Base-by-base conservation (phyloP, 257 asterid species). In the Solanum pennellii region DNA sequence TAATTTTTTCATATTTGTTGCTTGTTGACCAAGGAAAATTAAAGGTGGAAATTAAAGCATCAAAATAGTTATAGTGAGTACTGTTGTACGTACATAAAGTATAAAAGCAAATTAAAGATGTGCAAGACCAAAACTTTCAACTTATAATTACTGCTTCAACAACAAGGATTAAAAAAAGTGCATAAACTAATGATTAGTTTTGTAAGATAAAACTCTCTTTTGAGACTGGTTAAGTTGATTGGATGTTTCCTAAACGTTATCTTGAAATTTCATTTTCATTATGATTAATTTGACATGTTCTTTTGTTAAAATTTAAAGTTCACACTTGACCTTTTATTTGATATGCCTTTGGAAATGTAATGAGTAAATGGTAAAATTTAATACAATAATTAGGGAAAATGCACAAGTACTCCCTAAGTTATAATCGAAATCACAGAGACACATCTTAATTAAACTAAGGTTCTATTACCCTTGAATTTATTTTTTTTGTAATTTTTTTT, bases 391-490 rank as follows among this genome's bases (percentile, higher is more conserved):
- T 4, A 5, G 1, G 0, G 7, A 37, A 37, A 37, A 37, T 35
- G 0, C 7, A 35, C 1, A 35, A 35, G 39, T 35, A 35, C 7
- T 6, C 1, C 7, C 7, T 37, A 4, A 33, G 35, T 5, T 33
- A 33, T 33, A 33, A 33, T 33, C 0, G 1, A 33, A 33, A 33
- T 33, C 35, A 33, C 0, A 33, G 35, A 33, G 35, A 33, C 35
- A 33, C 5, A 33, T 33, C 0, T 33, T 33, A 33, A 33, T 33
- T 33, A 33, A 33, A 33, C 0, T 33, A 33, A 33, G 35, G 5
- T 33, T 1, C 0, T 33, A 33, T 33, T 33, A 33, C 0, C 0
- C 1, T 4, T 33, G 7, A 37, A 35, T 5, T 37, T 5, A 35
- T 37, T 37, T 5, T 35, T 37, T 37, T 37, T 37, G 7, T 5